phyloP scores from a whole-genome alignment of 2,329 filamentous ascomycete genomes.

The Aspergillus pseudonomiae region DNA sequence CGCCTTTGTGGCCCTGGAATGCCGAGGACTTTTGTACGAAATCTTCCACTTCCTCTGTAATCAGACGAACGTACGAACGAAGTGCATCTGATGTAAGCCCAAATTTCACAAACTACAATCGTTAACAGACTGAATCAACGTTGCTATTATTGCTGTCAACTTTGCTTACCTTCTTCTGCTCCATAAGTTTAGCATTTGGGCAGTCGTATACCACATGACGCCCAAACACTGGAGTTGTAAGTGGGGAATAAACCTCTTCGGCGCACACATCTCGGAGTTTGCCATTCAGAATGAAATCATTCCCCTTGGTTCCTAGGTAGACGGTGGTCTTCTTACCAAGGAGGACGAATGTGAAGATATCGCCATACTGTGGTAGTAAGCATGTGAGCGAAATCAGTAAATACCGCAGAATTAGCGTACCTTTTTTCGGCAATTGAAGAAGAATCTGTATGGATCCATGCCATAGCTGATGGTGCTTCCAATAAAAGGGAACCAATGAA shows the following conservation, averaged over 20 bases:
- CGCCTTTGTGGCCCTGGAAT: constrained; percentile 70
- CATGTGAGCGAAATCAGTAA: background rate
- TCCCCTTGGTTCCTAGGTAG: constrained; percentile 77
- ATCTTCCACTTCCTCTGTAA: constrained; percentile 71
- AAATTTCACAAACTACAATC: constrained; percentile 61
- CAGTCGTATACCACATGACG: constrained; percentile 89
- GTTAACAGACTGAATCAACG: constrained; percentile 27
- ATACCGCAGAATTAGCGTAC: constrained; percentile 47
- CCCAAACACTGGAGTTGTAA: constrained; percentile 74
- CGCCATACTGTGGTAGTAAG: constrained; percentile 66
- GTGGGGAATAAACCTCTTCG: constrained; percentile 83
- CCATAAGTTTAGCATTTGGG: constrained; percentile 89
- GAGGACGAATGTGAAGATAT: constrained; percentile 86
- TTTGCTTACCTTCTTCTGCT: constrained; percentile 80
- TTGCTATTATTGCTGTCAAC: background rate
- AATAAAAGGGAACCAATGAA: constrained; percentile 70
- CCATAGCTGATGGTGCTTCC: constrained; percentile 93
- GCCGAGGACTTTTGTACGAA: constrained; percentile 70
- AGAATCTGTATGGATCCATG: constrained; percentile 74
- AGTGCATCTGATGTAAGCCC: constrained; percentile 65
- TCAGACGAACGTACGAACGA: constrained; percentile 75
- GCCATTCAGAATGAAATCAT: constrained; percentile 89
- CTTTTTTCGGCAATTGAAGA: constrained; percentile 70
- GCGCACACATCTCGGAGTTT: constrained; percentile 88
- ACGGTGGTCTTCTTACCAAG: constrained; percentile 90